Base-by-base conservation (phyloP, 768 basidiomycete species). In the Rubroboletus pulcherrimus region DNA sequence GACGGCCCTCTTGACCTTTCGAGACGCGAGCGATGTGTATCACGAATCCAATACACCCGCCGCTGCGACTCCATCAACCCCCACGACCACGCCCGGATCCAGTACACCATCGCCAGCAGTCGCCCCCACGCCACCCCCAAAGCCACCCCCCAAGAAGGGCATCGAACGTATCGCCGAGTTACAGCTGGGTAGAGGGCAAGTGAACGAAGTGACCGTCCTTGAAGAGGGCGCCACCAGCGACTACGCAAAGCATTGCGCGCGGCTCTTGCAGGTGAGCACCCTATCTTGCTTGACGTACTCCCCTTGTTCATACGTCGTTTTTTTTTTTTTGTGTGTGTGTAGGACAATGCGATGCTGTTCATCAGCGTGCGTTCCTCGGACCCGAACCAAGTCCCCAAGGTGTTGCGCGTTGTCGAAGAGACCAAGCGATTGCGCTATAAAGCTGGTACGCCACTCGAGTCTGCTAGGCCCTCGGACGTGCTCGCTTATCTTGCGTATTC, bases 301-400 rank as follows among this genome's bases (percentile, higher is more conserved):
- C 6, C 19, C n/a, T 40, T 35, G 2, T 38, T 50, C 37, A 46
- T 14, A 15, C 50, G 17, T 44, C 8, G 8, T 19, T 12, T 24
- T 8, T 21, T 7, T 29, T 17, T 24, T 1, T 8, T 12, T 5
- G 33, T 33, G 33, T 12, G 19, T 4, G 21, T 57, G 8, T 49
- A 90, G 89, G 89, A 91, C 55, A 85, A 89, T 55, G 85, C 86
- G 6, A 86, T 93, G 81, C 71, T 93, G 12, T 93, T 91, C 64
- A 80, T 93, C 54, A 85, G 85, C 6, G 72, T 93, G 29, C 80
- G 84, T 29, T 88, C 89, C 7, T 78, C 80, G 30, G 79, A 81
- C 17, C 71, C 82, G 1, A 74, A 77, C 3, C 76, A 87, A 45
- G 91, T 92, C 4, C 80, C 88, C 4, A 92, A 89, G 63, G 91